Conservation (phyloP, 2,329 filamentous ascomycete genomes). For the Pseudogymnoascus sp. region DNA sequence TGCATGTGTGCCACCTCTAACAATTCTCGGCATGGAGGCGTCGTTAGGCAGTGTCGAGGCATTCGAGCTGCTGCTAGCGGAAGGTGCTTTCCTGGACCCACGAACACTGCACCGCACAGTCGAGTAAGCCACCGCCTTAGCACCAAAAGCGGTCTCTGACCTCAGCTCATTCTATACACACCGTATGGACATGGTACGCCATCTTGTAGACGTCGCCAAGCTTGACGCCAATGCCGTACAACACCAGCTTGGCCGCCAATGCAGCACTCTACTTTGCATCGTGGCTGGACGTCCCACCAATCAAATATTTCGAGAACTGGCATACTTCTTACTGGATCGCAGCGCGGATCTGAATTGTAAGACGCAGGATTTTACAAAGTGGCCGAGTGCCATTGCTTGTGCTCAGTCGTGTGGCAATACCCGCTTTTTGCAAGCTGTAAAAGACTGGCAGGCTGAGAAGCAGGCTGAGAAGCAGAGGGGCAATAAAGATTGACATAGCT, state of each 20-base stretch:
- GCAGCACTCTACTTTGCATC: slow-evolving; percentile 9
- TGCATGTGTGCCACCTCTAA: not conserved
- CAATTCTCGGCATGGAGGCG: slow-evolving; percentile 8
- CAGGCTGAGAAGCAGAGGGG: not conserved
- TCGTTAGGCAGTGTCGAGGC: not conserved
- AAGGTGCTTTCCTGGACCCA: slow-evolving; percentile 10
- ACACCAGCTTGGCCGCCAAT: not conserved
- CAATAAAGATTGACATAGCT: not conserved
- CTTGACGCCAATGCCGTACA: slow-evolving; percentile 11
- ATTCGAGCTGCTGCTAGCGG: slow-evolving; percentile 12
- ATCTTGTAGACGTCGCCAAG: slow-evolving; percentile 9
- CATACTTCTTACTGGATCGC: slow-evolving; percentile 9
- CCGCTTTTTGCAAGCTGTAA: not conserved
- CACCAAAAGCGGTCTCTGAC: not conserved
- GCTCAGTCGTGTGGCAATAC: not conserved
- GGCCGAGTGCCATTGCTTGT: not conserved
- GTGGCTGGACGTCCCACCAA: not conserved
- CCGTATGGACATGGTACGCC: slow-evolving; percentile 11
- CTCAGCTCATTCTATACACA: not conserved
- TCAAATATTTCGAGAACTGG: not conserved
- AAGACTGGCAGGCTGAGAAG: not conserved
- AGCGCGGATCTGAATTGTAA: slow-evolving; percentile 9
- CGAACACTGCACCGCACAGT: slow-evolving; percentile 10
- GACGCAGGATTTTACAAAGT: not conserved
- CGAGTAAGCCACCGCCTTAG: not conserved